Evolutionary conservation across 352 stramenopile species (phyloP).

Genomic region (Phytophthora macrochlamydospora): DNA sequence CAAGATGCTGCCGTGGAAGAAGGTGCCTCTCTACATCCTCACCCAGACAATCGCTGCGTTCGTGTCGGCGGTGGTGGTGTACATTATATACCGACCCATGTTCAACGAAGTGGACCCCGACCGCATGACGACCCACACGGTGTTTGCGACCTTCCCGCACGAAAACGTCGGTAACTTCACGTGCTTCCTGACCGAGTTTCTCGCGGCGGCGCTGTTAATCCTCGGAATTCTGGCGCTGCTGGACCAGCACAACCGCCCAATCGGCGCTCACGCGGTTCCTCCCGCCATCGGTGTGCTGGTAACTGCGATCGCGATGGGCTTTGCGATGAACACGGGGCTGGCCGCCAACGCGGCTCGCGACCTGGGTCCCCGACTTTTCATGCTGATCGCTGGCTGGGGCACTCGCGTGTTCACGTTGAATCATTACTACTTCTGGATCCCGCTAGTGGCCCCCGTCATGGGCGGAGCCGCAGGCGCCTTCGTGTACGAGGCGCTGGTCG

Average conservation of each 20-base stretch:
- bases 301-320: conserved; percentile 75
- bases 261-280: conserved; percentile 67
- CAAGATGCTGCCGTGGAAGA: conserved; percentile 45
- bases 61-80: conserved; percentile 42
- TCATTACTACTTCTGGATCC: conserved; percentile 78
- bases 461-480: conserved; percentile 55
- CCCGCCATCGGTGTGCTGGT: conserved; percentile 77
- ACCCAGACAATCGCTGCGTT: conserved; percentile 47
- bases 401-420: conserved; percentile 68
- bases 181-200: conserved; percentile 46
- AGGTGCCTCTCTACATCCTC: conserved; percentile 50
- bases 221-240: conserved; percentile 72
- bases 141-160: conserved; percentile 47
- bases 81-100: conserved; percentile 53
- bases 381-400: conserved; percentile 63
- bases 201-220: conserved; percentile 52
- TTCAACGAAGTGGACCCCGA: conserved; percentile 49
- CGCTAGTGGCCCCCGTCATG: conserved; percentile 68
- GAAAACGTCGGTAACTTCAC: conserved; percentile 37
- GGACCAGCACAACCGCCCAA: conserved; percentile 77
- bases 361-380: conserved; percentile 72
- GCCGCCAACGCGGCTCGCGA: conserved; percentile 77
- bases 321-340: conserved; percentile 83
- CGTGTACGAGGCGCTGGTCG: conserved; percentile 65
- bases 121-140: conserved; percentile 29